phyloP scores from a whole-genome alignment of 176 grass and related monocot genomes.

The Oryza longistaminata region DNA sequence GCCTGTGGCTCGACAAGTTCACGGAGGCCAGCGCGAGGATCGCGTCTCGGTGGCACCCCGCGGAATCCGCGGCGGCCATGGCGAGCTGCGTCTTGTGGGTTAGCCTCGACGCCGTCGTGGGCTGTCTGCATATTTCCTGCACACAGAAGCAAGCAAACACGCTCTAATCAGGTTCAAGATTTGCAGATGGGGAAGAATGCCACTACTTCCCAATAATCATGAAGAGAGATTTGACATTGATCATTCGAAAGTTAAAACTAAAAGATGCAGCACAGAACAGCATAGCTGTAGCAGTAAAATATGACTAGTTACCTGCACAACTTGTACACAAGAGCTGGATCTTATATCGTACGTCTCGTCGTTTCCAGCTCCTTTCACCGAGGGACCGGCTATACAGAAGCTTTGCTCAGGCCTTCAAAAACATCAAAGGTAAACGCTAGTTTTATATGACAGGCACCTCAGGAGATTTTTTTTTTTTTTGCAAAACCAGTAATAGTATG shows the following conservation, averaged over 20 bases:
- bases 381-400: conserved; percentile 88
- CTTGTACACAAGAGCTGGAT: conserved; percentile 89
- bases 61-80: conserved; percentile 67
- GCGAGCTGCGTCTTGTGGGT: conserved; percentile 73
- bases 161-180: not conserved
- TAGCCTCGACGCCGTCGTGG: conserved; percentile 34
- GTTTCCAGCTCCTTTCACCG: conserved; percentile 69
- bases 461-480: not conserved
- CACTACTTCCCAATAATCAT: not conserved
- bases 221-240: not conserved
- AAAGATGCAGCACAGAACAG: not conserved
- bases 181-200: not conserved
- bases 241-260: not conserved
- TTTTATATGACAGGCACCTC: not conserved
- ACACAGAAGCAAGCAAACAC: not conserved
- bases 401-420: conserved; percentile 86
- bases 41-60: conserved; percentile 77
- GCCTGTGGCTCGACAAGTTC: conserved; percentile 80
- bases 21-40: conserved; percentile 80
- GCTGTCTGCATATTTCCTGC: conserved; percentile 73
- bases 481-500: not conserved
- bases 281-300: not conserved
- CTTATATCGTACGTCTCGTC: conserved; percentile 80
- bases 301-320: conserved; percentile 75
- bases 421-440: conserved; percentile 31